Conservation (phyloP, 2,329 filamentous ascomycete genomes). For the Trichoderma breve region DNA sequence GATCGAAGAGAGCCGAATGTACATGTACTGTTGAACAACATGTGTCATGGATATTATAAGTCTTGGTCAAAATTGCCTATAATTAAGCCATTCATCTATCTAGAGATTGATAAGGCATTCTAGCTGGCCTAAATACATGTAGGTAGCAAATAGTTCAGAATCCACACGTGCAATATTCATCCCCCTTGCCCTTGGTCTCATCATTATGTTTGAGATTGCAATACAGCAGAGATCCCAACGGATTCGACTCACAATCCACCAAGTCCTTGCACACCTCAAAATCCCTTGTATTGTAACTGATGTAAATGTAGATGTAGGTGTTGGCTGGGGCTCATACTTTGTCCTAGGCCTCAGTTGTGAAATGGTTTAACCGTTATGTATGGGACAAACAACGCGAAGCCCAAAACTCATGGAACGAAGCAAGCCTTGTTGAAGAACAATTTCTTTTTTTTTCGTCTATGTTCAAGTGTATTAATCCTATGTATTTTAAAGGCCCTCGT, state of each 20-base stretch:
- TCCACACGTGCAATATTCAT: conserved; percentile 22
- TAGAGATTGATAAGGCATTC: background rate
- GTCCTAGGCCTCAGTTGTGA: background rate
- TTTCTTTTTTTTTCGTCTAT: background rate
- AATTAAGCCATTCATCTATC: background rate
- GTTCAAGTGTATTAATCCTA: conserved; percentile 1
- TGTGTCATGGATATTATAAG: background rate
- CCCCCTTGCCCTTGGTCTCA: background rate
- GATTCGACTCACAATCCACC: conserved; percentile 3
- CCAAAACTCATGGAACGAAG: background rate
- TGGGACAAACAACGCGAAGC: background rate
- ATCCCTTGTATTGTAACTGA: background rate
- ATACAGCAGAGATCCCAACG: background rate
- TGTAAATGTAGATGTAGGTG: background rate
- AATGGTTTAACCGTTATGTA: background rate
- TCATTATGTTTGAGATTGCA: conserved; percentile 10
- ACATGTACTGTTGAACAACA: background rate
- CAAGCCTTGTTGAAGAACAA: background rate
- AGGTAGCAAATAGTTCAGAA: background rate
- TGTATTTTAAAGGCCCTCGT: background rate
- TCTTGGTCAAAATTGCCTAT: background rate
- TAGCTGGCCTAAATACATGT: background rate
- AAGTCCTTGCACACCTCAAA: conserved; percentile 9
- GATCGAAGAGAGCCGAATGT: background rate
- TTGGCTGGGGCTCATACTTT: background rate